A percentile compares a stretch with the other conserved stretches of the same genome.
These are phyloP conservation scores for Saccharomycopsis oosterbeekiorum DNA, from an alignment of 805 yeast species.

Conservation along the genomic window DNA sequence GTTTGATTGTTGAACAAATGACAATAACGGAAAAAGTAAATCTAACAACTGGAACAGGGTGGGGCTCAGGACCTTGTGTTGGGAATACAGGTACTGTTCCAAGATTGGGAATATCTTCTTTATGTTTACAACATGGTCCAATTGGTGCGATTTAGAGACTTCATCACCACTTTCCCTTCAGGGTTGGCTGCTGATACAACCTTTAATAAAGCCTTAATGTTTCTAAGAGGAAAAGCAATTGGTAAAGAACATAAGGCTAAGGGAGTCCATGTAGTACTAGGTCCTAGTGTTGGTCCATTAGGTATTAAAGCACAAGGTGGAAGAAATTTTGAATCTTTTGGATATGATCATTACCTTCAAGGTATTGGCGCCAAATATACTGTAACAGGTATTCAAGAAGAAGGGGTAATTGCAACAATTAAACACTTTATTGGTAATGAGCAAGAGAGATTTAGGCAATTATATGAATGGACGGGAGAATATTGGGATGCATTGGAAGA, in stretches of 20 bases:
- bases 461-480: constrained; percentile 21
- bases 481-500: constrained; percentile 15
- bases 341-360: constrained; percentile 51
- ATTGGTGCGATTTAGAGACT: constrained; percentile 49
- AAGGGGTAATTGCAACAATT: constrained; percentile 48
- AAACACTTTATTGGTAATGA: constrained; percentile 52
- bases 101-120: constrained; percentile 40
- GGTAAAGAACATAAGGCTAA: constrained; percentile 45
- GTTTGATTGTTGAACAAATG: constrained; percentile 45
- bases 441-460: constrained; percentile 49
- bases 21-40: constrained; percentile 50
- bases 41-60: constrained; percentile 54
- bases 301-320: constrained; percentile 58
- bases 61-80: constrained; percentile 53
- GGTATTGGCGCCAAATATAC: constrained; percentile 46
- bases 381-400: constrained; percentile 45
- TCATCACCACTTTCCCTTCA: constrained; percentile 46
- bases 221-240: constrained; percentile 44
- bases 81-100: constrained; percentile 55
- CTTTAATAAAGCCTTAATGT: constrained; percentile 42
- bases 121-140: constrained; percentile 57
- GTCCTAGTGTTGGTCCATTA: constrained; percentile 52
- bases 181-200: constrained; percentile 52
- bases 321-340: constrained; percentile 56
- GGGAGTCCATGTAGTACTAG: constrained; percentile 46